Conservation (phyloP, 768 basidiomycete genomes). For the Rossbeevera mucosa region DNA sequence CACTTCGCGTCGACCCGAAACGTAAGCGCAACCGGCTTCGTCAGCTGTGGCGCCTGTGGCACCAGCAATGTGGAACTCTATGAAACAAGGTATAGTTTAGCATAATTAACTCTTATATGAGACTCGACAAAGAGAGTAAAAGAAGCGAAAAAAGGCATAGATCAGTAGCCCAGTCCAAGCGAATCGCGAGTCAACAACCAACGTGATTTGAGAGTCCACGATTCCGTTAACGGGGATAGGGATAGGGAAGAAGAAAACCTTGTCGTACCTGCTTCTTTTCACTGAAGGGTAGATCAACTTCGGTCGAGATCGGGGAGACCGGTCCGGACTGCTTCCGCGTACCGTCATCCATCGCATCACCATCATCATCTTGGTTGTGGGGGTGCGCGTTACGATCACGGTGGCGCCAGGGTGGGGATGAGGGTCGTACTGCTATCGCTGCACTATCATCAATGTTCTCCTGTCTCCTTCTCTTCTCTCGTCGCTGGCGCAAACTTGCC, state of each 20-base stretch:
- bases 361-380: neutral
- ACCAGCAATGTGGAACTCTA: conserved; percentile 25
- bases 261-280: conserved; percentile 31
- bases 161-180: neutral
- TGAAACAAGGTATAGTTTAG: neutral
- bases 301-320: conserved; percentile 9
- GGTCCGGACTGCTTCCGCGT: conserved; percentile 12
- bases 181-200: conserved; percentile 3
- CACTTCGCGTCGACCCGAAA: conserved; percentile 49
- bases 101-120: neutral
- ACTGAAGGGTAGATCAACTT: conserved; percentile 20
- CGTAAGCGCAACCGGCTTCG: conserved; percentile 48
- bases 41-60: conserved; percentile 31
- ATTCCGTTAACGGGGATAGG: conserved; percentile 17
- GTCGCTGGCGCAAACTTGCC: conserved; percentile 3
- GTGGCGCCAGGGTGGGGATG: neutral
- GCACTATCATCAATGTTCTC: neutral
- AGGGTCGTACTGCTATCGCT: neutral
- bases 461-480: neutral
- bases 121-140: neutral
- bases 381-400: neutral
- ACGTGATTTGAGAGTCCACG: neutral
- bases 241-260: neutral
- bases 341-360: neutral
- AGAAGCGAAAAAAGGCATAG: conserved; percentile 15